These are phyloP conservation scores for Stevia rebaudiana DNA, from an alignment of 140 eudicot genomes.

Conservation along the genomic window DNA sequence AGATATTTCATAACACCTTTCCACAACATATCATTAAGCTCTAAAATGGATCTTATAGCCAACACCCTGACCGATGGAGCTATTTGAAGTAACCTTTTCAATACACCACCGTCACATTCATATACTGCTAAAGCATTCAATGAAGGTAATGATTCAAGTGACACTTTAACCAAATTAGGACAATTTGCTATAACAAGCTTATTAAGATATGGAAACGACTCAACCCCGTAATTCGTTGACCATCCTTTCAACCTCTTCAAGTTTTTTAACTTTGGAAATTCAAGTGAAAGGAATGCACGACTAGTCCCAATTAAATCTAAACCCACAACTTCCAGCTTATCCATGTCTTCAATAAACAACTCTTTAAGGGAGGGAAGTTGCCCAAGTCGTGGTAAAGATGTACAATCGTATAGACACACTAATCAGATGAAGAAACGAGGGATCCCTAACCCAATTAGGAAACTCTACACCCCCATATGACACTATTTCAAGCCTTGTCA, in stretches of 20 bases:
- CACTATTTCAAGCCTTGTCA: not conserved
- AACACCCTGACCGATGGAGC: not conserved
- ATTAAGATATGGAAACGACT: constrained; percentile 3
- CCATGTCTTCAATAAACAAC: not conserved
- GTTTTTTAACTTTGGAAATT: not conserved
- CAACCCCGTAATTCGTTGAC: not conserved
- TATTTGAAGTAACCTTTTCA: not conserved
- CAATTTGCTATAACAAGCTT: not conserved
- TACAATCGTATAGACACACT: not conserved
- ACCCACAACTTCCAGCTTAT: not conserved
- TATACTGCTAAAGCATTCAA: not conserved
- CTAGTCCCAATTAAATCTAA: not conserved
- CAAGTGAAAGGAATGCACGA: constrained; percentile 1
- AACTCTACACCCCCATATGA: constrained; percentile 13
- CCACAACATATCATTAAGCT: constrained; percentile 5
- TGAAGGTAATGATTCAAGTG: not conserved
- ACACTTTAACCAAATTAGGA: constrained; percentile 9
- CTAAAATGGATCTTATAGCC: not conserved
- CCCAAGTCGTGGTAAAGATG: constrained; percentile 3
- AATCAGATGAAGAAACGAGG: not conserved
- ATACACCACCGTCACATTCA: too few species aligned
- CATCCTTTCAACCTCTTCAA: constrained; percentile 8
- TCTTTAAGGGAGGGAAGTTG: not conserved
- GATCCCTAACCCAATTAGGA: constrained; percentile 13
- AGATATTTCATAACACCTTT: not conserved